Conservation (phyloP, 73 alveolate species). For the Paramecium tetraurelia region DNA sequence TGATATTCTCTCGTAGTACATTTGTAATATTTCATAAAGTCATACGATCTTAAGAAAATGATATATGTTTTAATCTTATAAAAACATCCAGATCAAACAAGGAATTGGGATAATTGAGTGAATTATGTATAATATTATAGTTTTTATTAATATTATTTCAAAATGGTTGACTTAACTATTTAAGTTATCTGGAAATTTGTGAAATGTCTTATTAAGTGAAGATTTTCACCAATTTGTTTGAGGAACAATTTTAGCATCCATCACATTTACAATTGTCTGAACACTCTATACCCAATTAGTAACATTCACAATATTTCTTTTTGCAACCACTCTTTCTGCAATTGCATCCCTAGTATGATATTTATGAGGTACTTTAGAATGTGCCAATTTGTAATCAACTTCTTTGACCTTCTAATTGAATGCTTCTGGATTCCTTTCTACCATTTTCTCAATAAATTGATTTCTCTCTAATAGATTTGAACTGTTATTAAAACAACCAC, state of each 20-base stretch:
- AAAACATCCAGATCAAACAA: no score
- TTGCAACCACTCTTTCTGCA: conserved; percentile 73
- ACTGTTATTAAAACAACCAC: conserved; percentile 82
- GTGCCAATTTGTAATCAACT: not conserved
- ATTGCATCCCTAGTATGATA: conserved; percentile 68
- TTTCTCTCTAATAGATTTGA: conserved; percentile 81
- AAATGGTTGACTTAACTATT: not conserved
- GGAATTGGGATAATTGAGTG: no score
- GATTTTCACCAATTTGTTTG: not conserved
- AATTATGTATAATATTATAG: not conserved
- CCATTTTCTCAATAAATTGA: conserved; percentile 73
- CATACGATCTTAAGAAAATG: no score
- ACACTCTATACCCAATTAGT: conserved; percentile 65
- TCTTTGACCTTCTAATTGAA: conserved; percentile 79
- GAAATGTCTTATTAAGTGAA: not conserved
- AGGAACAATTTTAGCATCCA: conserved; percentile 49
- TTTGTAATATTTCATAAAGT: no score
- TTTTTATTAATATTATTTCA: not conserved
- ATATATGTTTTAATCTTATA: no score
- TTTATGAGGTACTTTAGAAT: not conserved
- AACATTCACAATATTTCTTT: conserved; percentile 77
- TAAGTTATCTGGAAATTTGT: not conserved
- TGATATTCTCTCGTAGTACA: no score
- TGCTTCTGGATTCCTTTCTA: conserved; percentile 91
- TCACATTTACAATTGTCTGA: conserved; percentile 64